These are phyloP conservation scores for Chamaecrista fasciculata DNA, from an alignment of 306 rosid genomes.

Conservation along the genomic window DNA sequence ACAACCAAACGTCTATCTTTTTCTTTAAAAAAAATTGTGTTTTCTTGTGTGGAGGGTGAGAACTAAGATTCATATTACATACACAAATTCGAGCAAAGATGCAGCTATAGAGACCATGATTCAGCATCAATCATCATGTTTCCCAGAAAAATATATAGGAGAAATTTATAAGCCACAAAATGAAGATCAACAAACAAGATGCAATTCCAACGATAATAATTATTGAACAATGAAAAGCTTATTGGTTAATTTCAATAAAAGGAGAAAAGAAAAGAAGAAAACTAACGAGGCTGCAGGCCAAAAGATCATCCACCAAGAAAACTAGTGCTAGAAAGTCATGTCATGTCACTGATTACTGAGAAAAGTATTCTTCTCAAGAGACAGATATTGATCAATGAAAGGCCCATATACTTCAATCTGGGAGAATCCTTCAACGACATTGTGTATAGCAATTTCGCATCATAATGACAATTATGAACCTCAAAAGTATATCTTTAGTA, in stretches of 20 bases:
- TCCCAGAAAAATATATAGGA: background rate
- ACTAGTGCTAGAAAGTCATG: background rate
- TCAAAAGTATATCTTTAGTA: background rate
- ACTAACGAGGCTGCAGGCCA: no score
- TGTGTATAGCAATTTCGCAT: background rate
- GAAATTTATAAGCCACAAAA: background rate
- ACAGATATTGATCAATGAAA: background rate
- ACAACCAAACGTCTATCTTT: background rate
- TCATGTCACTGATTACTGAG: background rate
- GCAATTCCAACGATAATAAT: background rate
- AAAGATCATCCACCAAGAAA: background rate
- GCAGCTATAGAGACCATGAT: background rate
- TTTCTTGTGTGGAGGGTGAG: background rate
- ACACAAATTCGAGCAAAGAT: background rate
- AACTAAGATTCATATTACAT: background rate
- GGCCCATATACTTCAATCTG: background rate
- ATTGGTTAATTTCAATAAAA: background rate
- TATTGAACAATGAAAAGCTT: background rate
- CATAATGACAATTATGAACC: background rate
- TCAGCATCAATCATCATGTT: background rate
- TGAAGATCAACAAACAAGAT: background rate
- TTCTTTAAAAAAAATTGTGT: background rate
- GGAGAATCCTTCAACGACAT: background rate
- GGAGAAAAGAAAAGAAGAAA: no score
- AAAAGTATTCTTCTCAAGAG: background rate